These are phyloP conservation scores for Penicillium fimorum DNA, from an alignment of 495 filamentous ascomycete genomes.

Conservation along the genomic window DNA sequence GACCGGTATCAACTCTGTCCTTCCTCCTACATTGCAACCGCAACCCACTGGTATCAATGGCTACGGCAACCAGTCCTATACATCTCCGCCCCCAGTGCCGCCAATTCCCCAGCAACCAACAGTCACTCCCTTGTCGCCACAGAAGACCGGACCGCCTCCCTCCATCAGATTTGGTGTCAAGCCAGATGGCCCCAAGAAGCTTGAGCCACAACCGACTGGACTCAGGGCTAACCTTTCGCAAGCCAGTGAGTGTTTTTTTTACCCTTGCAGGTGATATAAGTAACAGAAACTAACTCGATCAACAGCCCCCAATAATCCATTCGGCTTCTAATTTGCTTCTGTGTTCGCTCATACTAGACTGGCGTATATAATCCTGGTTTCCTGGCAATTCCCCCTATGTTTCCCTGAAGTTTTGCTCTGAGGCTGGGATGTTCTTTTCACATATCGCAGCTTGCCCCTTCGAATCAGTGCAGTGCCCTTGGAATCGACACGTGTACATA, in stretches of 20 bases:
- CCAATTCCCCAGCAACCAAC: constrained; percentile 52
- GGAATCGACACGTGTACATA: constrained; percentile 28
- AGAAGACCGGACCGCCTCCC: constrained; percentile 92
- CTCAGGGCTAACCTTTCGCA: constrained; percentile 82
- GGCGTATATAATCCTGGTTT: constrained; percentile 25
- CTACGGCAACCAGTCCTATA: constrained; percentile 46
- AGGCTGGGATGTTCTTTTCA: not conserved
- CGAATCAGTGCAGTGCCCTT: constrained; percentile 14
- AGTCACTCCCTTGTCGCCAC: constrained; percentile 64
- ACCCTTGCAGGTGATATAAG: not conserved
- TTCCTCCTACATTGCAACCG: constrained; percentile 46
- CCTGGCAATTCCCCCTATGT: constrained; percentile 25
- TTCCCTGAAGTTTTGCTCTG: constrained; percentile 11
- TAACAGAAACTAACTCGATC: constrained; percentile 21
- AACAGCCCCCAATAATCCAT: constrained; percentile 85
- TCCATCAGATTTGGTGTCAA: constrained; percentile 84
- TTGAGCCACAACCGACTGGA: constrained; percentile 87
- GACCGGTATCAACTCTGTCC: constrained; percentile 46
- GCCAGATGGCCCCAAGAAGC: constrained; percentile 62
- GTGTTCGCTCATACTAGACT: constrained; percentile 7
- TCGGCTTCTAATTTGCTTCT: constrained; percentile 66
- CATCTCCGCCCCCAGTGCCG: constrained; percentile 39
- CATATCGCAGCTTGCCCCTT: constrained; percentile 21
- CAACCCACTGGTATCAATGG: constrained; percentile 60
- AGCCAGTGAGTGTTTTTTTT: constrained; percentile 79